Percentiles rank a stretch among this genome's conserved stretches.
These are phyloP conservation scores for Penicillium manginii DNA, from an alignment of 495 filamentous ascomycete genomes.

Conservation along the genomic window DNA sequence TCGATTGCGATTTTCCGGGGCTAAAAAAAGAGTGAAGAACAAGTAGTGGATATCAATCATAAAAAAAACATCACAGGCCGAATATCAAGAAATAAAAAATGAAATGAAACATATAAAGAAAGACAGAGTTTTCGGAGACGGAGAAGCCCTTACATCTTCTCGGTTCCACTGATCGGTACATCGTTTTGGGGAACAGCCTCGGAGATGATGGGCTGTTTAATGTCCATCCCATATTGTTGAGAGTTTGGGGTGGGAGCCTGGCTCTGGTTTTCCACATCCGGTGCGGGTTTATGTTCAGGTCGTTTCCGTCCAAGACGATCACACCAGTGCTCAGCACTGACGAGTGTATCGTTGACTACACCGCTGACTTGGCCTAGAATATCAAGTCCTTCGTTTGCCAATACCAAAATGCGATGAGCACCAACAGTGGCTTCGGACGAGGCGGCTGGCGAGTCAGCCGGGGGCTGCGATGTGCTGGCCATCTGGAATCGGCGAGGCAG, in stretches of 20 bases:
- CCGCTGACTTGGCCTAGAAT: conserved; percentile 85
- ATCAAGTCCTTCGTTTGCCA: conserved; percentile 85
- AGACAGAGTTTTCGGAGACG: background rate
- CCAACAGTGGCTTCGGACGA: conserved; percentile 50
- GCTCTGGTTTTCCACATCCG: conserved; percentile 30
- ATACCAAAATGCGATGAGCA: conserved; percentile 72
- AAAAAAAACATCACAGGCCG: conserved; percentile 18
- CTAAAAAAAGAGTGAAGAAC: conserved; percentile 15
- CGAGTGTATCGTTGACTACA: conserved; percentile 80
- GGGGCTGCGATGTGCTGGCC: conserved; percentile 47
- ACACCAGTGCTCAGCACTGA: conserved; percentile 87
- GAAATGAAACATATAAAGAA: conserved; percentile 5
- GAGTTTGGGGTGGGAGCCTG: conserved; percentile 18
- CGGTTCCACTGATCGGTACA: conserved; percentile 45
- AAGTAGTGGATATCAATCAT: conserved; percentile 36
- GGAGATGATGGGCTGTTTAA: conserved; percentile 38
- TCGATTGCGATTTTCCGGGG: background rate
- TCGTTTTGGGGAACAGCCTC: conserved; percentile 33
- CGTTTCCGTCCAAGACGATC: conserved; percentile 67
- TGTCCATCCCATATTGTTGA: conserved; percentile 33
- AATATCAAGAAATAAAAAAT: conserved; percentile 10
- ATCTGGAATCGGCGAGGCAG: conserved; percentile 76
- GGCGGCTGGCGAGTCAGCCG: conserved; percentile 40
- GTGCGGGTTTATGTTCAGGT: conserved; percentile 31
- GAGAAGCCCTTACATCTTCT: conserved; percentile 32